Percentiles rank a stretch among this genome's conserved stretches.
Evolutionary conservation across 208 protist genomes (phyloP).

Genomic region (Histomonas meleagridis): DNA sequence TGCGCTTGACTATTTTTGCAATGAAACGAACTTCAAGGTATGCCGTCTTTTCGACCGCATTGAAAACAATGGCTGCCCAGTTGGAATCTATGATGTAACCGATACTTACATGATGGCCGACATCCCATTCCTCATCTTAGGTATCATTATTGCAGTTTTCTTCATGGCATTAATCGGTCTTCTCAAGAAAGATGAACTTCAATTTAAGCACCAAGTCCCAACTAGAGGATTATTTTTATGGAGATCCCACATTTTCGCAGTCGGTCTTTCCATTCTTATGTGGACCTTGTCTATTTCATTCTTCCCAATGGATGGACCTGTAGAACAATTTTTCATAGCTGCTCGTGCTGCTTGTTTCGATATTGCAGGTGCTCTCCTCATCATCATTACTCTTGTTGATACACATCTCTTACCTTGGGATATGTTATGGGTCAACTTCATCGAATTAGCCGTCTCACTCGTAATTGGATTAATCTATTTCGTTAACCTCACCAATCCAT

Average conservation of each 20-base stretch:
- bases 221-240: background rate
- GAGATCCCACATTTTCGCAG: background rate
- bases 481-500: background rate
- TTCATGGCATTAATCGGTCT: background rate
- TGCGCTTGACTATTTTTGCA: background rate
- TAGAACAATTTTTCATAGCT: background rate
- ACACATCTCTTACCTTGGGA: background rate
- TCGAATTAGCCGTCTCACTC: background rate
- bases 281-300: background rate
- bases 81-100: background rate
- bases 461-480: background rate
- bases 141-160: background rate
- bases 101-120: background rate
- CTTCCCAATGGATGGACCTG: background rate
- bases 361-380: background rate
- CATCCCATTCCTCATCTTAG: background rate
- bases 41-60: background rate
- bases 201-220: background rate
- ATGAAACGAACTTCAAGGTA: background rate
- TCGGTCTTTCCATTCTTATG: background rate
- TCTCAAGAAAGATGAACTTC: background rate
- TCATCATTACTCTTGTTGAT: background rate
- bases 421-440: background rate
- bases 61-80: background rate
- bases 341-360: background rate